Percentiles rank a stretch among this genome's conserved stretches.
phyloP scores from a whole-genome alignment of 306 rosid genomes.

The Dryas drummondii region DNA sequence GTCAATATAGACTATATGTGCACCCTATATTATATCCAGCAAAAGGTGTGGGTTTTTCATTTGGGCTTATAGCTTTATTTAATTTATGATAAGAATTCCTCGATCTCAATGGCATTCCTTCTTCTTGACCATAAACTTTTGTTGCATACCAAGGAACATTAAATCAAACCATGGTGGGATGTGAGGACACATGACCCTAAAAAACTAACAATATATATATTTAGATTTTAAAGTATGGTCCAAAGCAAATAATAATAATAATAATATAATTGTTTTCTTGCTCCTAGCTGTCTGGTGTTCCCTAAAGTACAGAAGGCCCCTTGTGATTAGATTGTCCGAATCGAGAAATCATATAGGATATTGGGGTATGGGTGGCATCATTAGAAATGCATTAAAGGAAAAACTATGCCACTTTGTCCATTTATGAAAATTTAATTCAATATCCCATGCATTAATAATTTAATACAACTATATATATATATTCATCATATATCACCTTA shows the following conservation, averaged over 20 bases:
- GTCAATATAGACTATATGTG: too few species aligned
- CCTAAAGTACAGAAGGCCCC: conserved; percentile 49
- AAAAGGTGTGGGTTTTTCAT: too few species aligned
- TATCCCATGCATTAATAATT: too few species aligned
- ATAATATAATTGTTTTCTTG: conserved; percentile 20
- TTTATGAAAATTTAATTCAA: background rate
- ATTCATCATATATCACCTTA: background rate
- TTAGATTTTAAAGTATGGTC: background rate
- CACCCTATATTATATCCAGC: too few species aligned
- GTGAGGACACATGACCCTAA: conserved; percentile 40
- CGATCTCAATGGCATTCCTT: background rate
- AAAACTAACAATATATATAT: conserved; percentile 12
- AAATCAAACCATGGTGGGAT: conserved; percentile 37
- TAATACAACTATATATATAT: too few species aligned
- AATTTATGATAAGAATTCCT: too few species aligned
- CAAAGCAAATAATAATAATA: conserved; percentile 20
- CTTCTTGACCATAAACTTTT: conserved; percentile 19
- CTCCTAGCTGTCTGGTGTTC: conserved; percentile 51
- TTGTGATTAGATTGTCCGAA: conserved; percentile 43
- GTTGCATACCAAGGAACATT: conserved; percentile 48
- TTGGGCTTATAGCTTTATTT: too few species aligned
- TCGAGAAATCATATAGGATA: conserved; percentile 35
- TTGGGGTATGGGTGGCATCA: conserved; percentile 12
- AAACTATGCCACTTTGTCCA: background rate
- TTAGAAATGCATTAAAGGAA: background rate